These are phyloP conservation scores for Saccharomycopsis olivae DNA, from an alignment of 805 yeast genomes.

Conservation along the genomic window DNA sequence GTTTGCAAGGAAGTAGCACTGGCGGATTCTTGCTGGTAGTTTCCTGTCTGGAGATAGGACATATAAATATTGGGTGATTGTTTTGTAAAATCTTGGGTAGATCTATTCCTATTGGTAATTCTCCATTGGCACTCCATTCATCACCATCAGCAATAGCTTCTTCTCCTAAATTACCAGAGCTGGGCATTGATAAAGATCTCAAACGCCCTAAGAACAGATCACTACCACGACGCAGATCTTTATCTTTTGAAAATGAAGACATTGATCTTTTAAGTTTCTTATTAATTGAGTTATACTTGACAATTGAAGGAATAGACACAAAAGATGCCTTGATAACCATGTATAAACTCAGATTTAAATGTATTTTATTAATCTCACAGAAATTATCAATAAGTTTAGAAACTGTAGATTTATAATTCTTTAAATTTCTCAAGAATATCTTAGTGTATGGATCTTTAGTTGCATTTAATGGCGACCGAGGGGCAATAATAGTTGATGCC, in stretches of 20 bases:
- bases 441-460: slow-evolving; percentile 2
- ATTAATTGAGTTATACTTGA: slow-evolving; percentile 16
- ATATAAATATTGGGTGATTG: slow-evolving; percentile 58
- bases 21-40: slow-evolving; percentile 55
- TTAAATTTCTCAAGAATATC: slow-evolving; percentile 6
- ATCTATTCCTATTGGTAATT: slow-evolving; percentile 51
- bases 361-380: slow-evolving; percentile 9
- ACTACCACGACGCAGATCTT: not conserved
- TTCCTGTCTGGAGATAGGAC: slow-evolving; percentile 63
- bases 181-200: not conserved
- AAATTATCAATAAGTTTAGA: slow-evolving; percentile 6
- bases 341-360: slow-evolving; percentile 6
- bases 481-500: slow-evolving; percentile 5
- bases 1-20: slow-evolving; percentile 51
- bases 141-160: not conserved
- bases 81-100: slow-evolving; percentile 39
- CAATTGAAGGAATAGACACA: slow-evolving; percentile 10
- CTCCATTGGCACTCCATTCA: slow-evolving; percentile 29
- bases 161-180: too few species aligned
- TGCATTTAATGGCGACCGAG: not conserved
- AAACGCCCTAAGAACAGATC: not conserved
- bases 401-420: slow-evolving; percentile 5
- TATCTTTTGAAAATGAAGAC: slow-evolving; percentile 2
- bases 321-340: slow-evolving; percentile 6
- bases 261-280: slow-evolving; percentile 5